Evolutionary conservation across 768 basidiomycete species (phyloP).

Genomic region (Amyloporia xantha): DNA sequence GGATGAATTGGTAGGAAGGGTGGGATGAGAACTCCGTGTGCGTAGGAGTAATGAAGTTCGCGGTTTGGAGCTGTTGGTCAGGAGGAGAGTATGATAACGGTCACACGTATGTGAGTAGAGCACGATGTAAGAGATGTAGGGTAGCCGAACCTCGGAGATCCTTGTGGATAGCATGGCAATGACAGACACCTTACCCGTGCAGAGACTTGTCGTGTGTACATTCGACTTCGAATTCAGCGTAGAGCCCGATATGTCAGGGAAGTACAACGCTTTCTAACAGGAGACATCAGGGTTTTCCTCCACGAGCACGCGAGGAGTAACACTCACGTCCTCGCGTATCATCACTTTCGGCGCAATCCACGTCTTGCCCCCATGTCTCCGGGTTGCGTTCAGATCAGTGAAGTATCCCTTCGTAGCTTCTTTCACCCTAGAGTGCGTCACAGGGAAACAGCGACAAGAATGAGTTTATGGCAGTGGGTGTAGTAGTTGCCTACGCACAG

Average conservation of each 20-base stretch:
- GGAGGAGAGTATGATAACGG: not conserved
- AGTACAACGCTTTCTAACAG: constrained; percentile 85
- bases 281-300: not conserved
- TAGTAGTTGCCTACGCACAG: constrained; percentile 26
- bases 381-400: constrained; percentile 74
- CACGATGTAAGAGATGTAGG: not conserved
- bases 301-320: not conserved
- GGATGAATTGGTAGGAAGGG: constrained; percentile 64
- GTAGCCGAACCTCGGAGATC: constrained; percentile 81
- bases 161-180: constrained; percentile 79
- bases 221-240: constrained; percentile 47
- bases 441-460: not conserved
- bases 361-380: constrained; percentile 84
- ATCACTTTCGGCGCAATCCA: constrained; percentile 89
- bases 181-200: constrained; percentile 69
- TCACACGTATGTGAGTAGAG: not conserved
- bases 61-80: constrained; percentile 59
- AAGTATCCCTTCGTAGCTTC: constrained; percentile 81
- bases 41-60: constrained; percentile 59
- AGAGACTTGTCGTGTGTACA: constrained; percentile 73
- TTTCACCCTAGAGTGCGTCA: constrained; percentile 37
- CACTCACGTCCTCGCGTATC: constrained; percentile 82
- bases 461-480: not conserved
- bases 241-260: constrained; percentile 80
- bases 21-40: constrained; percentile 44